phyloP scores from a whole-genome alignment of 306 rosid genomes.

The Delonix regia region DNA sequence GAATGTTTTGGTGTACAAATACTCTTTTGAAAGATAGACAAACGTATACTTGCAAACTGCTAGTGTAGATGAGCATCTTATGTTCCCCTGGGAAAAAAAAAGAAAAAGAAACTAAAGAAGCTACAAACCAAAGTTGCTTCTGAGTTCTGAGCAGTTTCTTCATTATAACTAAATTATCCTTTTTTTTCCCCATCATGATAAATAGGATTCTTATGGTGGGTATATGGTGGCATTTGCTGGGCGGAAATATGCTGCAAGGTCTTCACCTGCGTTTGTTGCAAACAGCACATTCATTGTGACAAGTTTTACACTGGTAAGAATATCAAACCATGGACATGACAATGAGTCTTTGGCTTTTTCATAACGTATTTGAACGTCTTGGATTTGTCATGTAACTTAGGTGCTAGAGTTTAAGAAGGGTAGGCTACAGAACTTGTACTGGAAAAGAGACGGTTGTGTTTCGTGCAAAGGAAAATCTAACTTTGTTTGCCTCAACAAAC shows the following conservation, averaged over 20 bases:
- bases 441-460: conserved; percentile 76
- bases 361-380: conserved; percentile 7
- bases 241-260: conserved; percentile 68
- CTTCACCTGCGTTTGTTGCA: conserved; percentile 68
- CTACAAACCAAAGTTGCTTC: conserved; percentile 1
- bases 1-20: not conserved
- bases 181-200: not conserved
- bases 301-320: conserved; percentile 70
- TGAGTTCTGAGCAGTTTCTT: not conserved
- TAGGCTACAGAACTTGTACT: conserved; percentile 68
- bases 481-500: conserved; percentile 71
- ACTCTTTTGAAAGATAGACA: not conserved
- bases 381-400: conserved; percentile 46
- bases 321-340: not conserved
- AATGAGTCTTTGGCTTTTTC: conserved; percentile 6
- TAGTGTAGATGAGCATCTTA: conserved; percentile 2
- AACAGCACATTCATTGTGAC: conserved; percentile 60
- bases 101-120: not conserved
- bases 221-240: conserved; percentile 82
- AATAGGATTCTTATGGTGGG: conserved; percentile 65
- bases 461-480: conserved; percentile 59
- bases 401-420: conserved; percentile 77
- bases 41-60: conserved; percentile 5
- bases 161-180: not conserved
- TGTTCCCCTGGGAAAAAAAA: not conserved